Evolutionary conservation across 345 rosid species (phyloP).

Genomic region (Pistacia vera): DNA sequence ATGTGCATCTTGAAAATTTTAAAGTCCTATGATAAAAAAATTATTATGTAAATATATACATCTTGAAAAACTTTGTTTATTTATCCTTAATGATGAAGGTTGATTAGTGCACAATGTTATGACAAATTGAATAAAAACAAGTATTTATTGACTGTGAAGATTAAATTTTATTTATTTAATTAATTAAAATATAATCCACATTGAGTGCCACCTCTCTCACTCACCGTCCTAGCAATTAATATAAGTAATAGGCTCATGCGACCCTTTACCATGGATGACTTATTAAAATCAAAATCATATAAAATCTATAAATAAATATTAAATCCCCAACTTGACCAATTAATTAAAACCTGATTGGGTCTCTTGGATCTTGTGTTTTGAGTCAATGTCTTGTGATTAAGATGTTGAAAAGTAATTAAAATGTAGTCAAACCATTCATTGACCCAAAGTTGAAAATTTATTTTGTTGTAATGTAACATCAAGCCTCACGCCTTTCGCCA

Average conservation of each 20-base stretch:
- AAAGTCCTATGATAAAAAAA: no score
- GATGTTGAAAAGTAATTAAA: constrained; percentile 1
- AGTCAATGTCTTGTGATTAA: background rate
- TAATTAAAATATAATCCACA: no score
- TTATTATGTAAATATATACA: background rate
- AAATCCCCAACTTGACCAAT: constrained; percentile 5
- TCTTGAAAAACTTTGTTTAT: no score
- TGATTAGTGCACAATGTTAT: background rate
- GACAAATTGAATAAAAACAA: background rate
- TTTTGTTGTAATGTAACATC: constrained; percentile 4
- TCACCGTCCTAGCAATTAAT: background rate
- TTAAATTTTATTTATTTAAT: no score
- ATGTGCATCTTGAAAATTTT: no score
- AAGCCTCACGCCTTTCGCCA: background rate
- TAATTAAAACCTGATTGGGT: background rate
- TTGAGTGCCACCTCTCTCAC: background rate
- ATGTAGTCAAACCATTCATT: background rate
- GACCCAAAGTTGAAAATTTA: background rate
- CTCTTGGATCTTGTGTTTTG: constrained; percentile 11
- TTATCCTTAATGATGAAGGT: background rate
- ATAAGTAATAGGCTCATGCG: background rate
- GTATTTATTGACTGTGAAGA: no score
- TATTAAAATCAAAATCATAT: background rate
- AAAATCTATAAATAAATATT: no score
- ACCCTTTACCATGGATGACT: background rate